Evolutionary conservation across 345 rosid genomes (phyloP), one percentile per base, ranked within the genome.

Genomic region (Luvunga scandens): DNA sequence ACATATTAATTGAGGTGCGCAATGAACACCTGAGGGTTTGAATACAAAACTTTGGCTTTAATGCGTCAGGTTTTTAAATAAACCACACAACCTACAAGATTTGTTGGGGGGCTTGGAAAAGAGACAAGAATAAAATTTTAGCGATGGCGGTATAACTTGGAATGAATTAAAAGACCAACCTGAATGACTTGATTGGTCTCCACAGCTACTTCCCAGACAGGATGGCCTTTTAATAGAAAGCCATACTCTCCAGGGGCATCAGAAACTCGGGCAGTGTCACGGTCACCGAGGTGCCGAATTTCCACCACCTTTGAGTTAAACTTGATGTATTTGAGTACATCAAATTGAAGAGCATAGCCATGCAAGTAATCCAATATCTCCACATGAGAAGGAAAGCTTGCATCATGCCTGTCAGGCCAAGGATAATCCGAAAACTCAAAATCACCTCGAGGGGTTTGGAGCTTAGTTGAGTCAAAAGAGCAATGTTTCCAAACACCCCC

Each of bases 401-500:
- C 75, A 66, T 87, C 74, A 27, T 85, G 85, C 77, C 85, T 73
- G 9, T 85, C n/a, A 3, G 86, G 66, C 90, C 90, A 87, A 14
- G 86, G 90, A 33, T 66, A 87, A 71, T 87, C 88, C 2, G 88
- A 81, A 65, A 87, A 87, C 76, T 87, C 83, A 5, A 30, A 87
- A 73, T 85, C 81, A 24, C 82, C 61, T n/a, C 86, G 77, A n/a
- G 85, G 86, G 18, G 88, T 81, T 78, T 85, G 90, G 69, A 87
- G 90, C 60, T 79, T 87, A 4, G 90, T 87, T 0, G 86, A 85
- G 31, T 57, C 33, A 38, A 81, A 83, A 16, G 86, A 85, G 65
- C 90, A 87, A 42, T 84, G 90, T 77, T 84, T 88, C 94, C 94
- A 91, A 22, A 91, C 92, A 12, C 94, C 94, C 24, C 94, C 94